Evolutionary conservation across 306 rosid species (phyloP).

Genomic region (Cucurbita ficifolia): DNA sequence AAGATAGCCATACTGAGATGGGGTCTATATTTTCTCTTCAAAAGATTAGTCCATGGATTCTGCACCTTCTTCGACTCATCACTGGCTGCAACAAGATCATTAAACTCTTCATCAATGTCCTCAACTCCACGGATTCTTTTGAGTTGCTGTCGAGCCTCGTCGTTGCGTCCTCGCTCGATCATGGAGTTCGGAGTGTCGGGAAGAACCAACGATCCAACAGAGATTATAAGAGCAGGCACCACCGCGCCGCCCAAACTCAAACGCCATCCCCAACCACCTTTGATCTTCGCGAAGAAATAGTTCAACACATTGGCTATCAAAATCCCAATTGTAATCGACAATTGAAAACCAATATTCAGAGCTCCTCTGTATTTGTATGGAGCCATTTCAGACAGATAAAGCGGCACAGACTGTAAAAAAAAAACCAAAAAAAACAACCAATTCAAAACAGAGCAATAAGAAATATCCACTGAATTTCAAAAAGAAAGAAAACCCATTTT

Average conservation of each 20-base stretch:
- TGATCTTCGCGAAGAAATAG: slow-evolving; percentile 8
- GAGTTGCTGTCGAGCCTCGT: neutral
- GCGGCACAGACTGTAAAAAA: slow-evolving; percentile 10
- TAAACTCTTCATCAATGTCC: neutral
- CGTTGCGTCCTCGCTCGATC: slow-evolving; percentile 8
- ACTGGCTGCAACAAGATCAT: no score
- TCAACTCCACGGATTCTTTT: slow-evolving; percentile 8
- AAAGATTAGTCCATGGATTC: no score
- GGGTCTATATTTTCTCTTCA: no score
- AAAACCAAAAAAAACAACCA: neutral
- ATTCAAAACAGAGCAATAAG: neutral
- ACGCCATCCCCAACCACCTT: slow-evolving; percentile 17
- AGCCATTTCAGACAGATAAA: slow-evolving; percentile 17
- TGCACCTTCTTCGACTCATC: no score
- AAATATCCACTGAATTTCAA: neutral
- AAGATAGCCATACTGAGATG: neutral
- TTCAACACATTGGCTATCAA: slow-evolving; percentile 11
- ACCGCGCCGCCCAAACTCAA: slow-evolving; percentile 11
- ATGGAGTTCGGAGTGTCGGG: slow-evolving; percentile 13
- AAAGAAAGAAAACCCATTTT: neutral
- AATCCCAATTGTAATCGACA: slow-evolving; percentile 9
- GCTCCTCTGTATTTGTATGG: slow-evolving; percentile 16
- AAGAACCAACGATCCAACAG: slow-evolving; percentile 4
- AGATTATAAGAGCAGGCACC: slow-evolving; percentile 13
- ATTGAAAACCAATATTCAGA: slow-evolving; percentile 13